These are phyloP conservation scores for Talaromyces verruculosus DNA, from an alignment of 2,329 filamentous ascomycete species.

Conservation along the genomic window DNA sequence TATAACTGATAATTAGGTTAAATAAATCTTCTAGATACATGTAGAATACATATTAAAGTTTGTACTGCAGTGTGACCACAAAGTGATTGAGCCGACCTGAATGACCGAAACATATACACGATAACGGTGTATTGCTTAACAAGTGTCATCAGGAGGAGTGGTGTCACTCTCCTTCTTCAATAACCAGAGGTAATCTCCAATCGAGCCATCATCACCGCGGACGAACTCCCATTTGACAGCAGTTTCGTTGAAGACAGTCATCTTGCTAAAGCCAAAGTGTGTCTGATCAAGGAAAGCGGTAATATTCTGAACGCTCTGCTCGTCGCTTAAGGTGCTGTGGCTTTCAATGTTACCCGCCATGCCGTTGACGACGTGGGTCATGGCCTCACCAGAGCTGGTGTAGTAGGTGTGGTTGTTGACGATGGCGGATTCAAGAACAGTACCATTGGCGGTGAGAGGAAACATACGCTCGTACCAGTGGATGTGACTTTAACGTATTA, in stretches of 20 bases:
- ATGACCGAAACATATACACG: background rate
- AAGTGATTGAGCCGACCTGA: background rate
- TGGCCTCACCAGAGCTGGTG: conserved; percentile 50
- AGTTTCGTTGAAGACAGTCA: conserved; percentile 45
- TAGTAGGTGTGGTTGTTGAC: conserved; percentile 52
- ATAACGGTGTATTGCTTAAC: background rate
- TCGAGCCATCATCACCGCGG: conserved; percentile 39
- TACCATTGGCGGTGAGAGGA: conserved; percentile 41
- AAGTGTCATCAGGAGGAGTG: conserved; percentile 16
- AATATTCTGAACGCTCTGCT: conserved; percentile 40
- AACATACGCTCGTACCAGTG: conserved; percentile 51
- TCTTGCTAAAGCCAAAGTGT: conserved; percentile 53
- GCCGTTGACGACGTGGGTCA: conserved; percentile 55
- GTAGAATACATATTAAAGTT: conserved; percentile 3
- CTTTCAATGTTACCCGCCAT: conserved; percentile 56
- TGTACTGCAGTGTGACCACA: background rate
- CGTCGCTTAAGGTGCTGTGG: conserved; percentile 43
- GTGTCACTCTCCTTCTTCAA: conserved; percentile 30
- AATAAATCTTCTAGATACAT: background rate
- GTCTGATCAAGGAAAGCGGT: conserved; percentile 48
- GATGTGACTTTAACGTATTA: conserved; percentile 38
- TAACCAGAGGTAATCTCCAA: conserved; percentile 42
- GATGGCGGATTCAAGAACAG: conserved; percentile 45
- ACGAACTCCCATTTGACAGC: conserved; percentile 50
- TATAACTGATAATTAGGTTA: background rate